Conservation (phyloP, 106 monocot genomes). For the Hemerocallis citrina region DNA sequence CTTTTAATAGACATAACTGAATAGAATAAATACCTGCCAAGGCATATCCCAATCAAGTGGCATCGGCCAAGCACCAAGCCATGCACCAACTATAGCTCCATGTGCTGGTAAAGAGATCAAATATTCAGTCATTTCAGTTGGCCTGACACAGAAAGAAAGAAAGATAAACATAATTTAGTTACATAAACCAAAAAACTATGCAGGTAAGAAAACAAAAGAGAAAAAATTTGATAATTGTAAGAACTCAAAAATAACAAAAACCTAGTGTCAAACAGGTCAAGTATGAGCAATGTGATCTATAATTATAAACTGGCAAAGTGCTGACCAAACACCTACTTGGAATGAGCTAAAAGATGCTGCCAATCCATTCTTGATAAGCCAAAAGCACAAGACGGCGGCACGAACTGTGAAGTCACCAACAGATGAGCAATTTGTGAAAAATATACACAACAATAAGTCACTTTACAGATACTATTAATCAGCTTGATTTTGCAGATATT, state of each 20-base stretch:
- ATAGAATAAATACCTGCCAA: slow-evolving; percentile 77
- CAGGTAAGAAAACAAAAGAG: background rate
- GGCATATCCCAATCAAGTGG: slow-evolving; percentile 98
- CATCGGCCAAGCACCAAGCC: slow-evolving; percentile 99
- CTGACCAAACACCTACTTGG: slow-evolving; percentile 40
- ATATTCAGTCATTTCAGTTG: slow-evolving; percentile 33
- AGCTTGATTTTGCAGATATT: too few relatives aligned
- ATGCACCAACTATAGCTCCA: slow-evolving; percentile 89
- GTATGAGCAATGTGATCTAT: background rate
- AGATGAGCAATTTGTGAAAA: background rate
- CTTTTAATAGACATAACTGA: too few relatives aligned
- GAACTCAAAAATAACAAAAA: too few relatives aligned
- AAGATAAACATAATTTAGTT: background rate
- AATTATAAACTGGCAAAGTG: background rate
- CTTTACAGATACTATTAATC: too few relatives aligned
- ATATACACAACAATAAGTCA: too few relatives aligned
- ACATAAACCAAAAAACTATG: background rate
- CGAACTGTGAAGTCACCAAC: slow-evolving; percentile 45
- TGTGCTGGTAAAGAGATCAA: slow-evolving; percentile 76
- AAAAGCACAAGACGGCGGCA: slow-evolving; percentile 76
- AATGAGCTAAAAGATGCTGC: slow-evolving; percentile 47
- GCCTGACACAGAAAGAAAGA: slow-evolving; percentile 26
- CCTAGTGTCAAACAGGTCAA: too few relatives aligned
- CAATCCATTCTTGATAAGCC: slow-evolving; percentile 68
- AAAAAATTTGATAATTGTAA: background rate